Evolutionary conservation across 345 rosid species (phyloP).

Genomic region (Eucalyptus curtisii): DNA sequence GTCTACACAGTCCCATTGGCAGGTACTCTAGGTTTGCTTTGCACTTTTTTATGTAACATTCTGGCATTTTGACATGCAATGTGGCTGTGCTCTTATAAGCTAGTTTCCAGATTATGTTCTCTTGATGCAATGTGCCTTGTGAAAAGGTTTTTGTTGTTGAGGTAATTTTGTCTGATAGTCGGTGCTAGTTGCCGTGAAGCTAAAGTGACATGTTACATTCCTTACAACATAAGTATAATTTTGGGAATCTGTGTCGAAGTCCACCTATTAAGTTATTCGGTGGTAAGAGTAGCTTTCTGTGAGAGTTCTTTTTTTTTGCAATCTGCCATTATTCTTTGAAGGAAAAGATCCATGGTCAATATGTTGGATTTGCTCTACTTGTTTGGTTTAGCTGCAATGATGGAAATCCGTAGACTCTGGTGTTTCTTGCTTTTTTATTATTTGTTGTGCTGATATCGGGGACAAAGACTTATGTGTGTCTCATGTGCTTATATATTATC

Average conservation of each 20-base stretch:
- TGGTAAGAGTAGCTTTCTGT: background rate
- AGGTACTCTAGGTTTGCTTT: slow-evolving; percentile 27
- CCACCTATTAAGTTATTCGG: background rate
- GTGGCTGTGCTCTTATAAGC: background rate
- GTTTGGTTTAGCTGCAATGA: background rate
- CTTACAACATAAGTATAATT: background rate
- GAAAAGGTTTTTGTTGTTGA: background rate
- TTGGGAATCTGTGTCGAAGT: background rate
- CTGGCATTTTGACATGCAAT: background rate
- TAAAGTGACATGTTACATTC: background rate
- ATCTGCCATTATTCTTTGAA: background rate
- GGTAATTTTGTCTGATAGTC: background rate
- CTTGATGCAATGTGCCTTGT: background rate
- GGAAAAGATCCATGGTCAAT: background rate
- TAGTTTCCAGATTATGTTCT: background rate
- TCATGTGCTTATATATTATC: background rate
- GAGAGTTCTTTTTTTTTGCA: background rate
- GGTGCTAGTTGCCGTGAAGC: background rate
- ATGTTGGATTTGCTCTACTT: background rate
- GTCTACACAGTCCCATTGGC: slow-evolving; percentile 45
- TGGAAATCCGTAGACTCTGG: background rate
- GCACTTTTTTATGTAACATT: background rate
- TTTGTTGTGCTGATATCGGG: background rate
- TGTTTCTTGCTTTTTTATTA: background rate
- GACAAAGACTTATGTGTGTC: background rate